Percentiles rank a stretch among this genome's conserved stretches.
Evolutionary conservation across 768 basidiomycete species (phyloP).

Genomic region (Leucocoprinus birnbaumii): DNA sequence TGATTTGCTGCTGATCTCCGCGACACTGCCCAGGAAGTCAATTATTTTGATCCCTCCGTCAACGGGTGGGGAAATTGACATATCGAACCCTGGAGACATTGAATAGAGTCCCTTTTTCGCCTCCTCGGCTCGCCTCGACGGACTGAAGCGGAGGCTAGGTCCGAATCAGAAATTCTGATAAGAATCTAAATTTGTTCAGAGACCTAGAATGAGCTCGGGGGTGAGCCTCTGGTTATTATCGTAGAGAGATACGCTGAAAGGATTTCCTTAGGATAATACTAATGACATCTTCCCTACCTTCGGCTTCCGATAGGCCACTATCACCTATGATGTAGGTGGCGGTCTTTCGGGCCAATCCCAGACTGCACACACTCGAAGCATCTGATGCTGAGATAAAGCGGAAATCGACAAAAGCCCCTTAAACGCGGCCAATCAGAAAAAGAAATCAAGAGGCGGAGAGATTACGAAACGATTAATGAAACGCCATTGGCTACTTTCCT

Average conservation of each 20-base stretch:
- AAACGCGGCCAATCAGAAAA: no score
- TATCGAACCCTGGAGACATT: neutral
- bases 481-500: no score
- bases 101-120: neutral
- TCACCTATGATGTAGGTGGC: neutral
- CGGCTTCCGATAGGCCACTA: neutral
- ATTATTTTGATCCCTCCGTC: neutral
- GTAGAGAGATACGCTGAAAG: no score
- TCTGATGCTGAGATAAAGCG: no score
- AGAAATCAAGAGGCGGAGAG: no score
- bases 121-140: neutral
- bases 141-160: neutral
- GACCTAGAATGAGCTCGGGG: neutral
- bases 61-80: neutral
- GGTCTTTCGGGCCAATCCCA: no score
- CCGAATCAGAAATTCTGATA: neutral
- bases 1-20: neutral
- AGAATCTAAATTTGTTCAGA: neutral
- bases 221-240: no score
- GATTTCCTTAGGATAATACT: neutral
- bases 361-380: no score
- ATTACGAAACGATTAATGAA: no score
- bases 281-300: neutral
- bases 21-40: neutral
- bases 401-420: no score